Evolutionary conservation across 2,329 filamentous ascomycete species (phyloP), one percentile per base, ranked within the genome.

Genomic region (Alternaria burnsii): DNA sequence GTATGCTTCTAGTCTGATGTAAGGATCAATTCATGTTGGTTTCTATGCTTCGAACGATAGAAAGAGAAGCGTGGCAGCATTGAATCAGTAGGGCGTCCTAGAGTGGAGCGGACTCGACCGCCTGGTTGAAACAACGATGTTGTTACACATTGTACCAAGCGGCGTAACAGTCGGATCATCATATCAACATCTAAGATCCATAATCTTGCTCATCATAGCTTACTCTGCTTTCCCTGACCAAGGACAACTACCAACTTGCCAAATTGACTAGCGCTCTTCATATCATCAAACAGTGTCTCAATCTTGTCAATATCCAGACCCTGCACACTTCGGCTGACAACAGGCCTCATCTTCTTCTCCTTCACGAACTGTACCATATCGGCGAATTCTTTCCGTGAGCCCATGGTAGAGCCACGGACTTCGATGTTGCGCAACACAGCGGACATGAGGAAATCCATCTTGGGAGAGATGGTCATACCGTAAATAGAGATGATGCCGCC

Each of bases 351-450:
- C 73, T 89, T 86, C 66, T 92, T 88, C 65, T 88, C 80, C 12
- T 84, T 84, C 36, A 97, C 91, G 80, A 97, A 97, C 1, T 85
- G 84, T 6, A 97, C 85, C 93, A 98, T 97, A 22, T 95, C 92
- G n/a, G 83, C 83, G 74, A 97, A 98, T 80, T 98, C 95, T 73
- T 87, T 89, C 44, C 91, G 86, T 28, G 92, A 97, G 0, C 94
- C 94, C 94, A 98, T 97, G 0, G 94, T 97, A 14, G 87, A 89
- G 18, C 95, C 94, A 50, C 87, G 86, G 28, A 98, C 84, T 47
- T 98, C 94, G 54, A 97, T 86, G 73, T 98, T 97, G 78, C 90
- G 91, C 62, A 98, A 79, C 14, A 95, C 91, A 0, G 93, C 93
- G 61, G 84, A 80, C 91, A 97, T 97, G 12, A 87, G 73, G 86